These are phyloP conservation scores for Candolleomyces aberdarensis DNA, from an alignment of 768 basidiomycete genomes.

Conservation along the genomic window DNA sequence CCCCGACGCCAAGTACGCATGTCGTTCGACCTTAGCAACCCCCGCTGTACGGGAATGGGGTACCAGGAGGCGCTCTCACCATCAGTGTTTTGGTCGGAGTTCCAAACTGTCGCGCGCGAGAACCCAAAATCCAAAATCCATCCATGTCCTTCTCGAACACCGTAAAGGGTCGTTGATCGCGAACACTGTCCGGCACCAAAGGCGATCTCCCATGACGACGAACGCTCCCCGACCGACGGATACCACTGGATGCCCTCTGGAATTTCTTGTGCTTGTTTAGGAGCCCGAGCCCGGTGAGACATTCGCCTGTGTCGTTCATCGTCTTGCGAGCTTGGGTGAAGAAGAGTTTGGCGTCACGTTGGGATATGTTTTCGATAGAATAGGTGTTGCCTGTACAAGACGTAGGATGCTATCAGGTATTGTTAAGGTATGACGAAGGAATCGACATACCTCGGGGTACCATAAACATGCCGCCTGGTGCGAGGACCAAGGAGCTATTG, in stretches of 20 bases:
- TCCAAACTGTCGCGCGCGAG: no score
- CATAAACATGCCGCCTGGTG: constrained; percentile 83
- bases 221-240: constrained; percentile 1
- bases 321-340: constrained; percentile 81
- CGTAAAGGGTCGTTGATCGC: neutral
- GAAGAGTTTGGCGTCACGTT: constrained; percentile 79
- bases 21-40: no score
- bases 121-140: no score
- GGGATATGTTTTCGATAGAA: constrained; percentile 81
- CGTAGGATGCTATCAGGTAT: neutral
- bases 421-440: neutral
- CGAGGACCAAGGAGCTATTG: constrained; percentile 71
- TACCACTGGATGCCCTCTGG: constrained; percentile 21
- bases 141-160: no score
- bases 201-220: neutral
- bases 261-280: constrained; percentile 18
- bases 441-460: constrained; percentile 74
- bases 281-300: constrained; percentile 16
- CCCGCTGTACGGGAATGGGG: no score
- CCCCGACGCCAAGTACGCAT: no score
- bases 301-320: constrained; percentile 20
- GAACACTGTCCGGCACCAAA: neutral
- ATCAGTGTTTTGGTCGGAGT: no score
- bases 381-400: constrained; percentile 80
- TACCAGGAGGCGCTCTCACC: no score